A percentile compares a stretch with the other conserved stretches of the same genome.
Evolutionary conservation across 1,284 basidiomycete species (phyloP).

Genomic region (Vanrija sp.): DNA sequence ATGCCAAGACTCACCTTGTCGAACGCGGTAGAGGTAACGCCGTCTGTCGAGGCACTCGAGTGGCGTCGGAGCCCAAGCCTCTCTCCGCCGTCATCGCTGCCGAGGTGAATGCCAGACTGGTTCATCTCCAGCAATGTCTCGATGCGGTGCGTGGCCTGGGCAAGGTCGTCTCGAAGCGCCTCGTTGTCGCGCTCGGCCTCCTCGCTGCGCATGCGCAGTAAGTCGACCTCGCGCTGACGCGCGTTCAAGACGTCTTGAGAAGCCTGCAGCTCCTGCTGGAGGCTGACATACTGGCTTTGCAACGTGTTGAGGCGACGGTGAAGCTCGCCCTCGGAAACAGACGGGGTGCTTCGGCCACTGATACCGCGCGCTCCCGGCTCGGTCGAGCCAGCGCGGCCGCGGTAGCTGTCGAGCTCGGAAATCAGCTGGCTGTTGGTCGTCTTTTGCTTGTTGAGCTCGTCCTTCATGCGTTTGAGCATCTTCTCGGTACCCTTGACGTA

Average conservation of each 20-base stretch:
- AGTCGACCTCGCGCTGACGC: conserved; percentile 70
- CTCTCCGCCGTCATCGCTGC: conserved; percentile 28
- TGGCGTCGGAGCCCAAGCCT: conserved; percentile 15
- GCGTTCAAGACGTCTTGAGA: conserved; percentile 70
- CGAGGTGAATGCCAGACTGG: conserved; percentile 24
- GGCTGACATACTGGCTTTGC: conserved; percentile 64
- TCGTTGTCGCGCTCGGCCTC: conserved; percentile 44
- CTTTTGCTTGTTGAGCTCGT: conserved; percentile 87
- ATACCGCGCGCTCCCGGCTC: conserved; percentile 54
- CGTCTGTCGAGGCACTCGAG: conserved; percentile 25
- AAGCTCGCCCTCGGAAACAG: conserved; percentile 52
- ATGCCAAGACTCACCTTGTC: conserved; percentile 32
- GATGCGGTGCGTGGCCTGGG: conserved; percentile 62
- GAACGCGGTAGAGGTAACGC: conserved; percentile 39
- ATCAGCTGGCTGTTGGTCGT: conserved; percentile 71
- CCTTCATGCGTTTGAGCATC: conserved; percentile 96
- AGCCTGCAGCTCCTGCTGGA: conserved; percentile 73
- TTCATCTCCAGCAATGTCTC: conserved; percentile 41
- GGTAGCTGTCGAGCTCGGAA: conserved; percentile 67
- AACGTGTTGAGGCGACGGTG: conserved; percentile 69
- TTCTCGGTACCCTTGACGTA: conserved; percentile 86
- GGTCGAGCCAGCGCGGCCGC: conserved; percentile 59
- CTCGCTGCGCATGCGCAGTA: conserved; percentile 41
- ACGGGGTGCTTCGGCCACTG: conserved; percentile 75
- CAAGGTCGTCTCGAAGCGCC: conserved; percentile 65